Evolutionary conservation across 1,139 yeast genomes (phyloP), one percentile per base, ranked within the genome.

Genomic region (Dujonia santamariae): DNA sequence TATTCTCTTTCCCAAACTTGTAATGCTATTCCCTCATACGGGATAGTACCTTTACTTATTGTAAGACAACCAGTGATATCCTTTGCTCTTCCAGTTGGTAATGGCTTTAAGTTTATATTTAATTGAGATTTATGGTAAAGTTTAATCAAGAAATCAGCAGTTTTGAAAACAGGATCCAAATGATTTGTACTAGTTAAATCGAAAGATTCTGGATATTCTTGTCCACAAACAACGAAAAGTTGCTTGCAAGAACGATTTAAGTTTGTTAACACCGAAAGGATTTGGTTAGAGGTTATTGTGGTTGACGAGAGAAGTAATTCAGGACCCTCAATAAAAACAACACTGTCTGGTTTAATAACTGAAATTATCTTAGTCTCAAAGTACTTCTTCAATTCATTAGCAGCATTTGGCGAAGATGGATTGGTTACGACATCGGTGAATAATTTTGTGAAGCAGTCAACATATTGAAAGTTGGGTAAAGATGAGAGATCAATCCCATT

Each of bases 21-120:
- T 7, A 57, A 37, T 5, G 27, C 30, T 2, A 49, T 28, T 17
- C 46, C 48, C 19, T 41, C 42, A 26, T 52, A 41, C 27, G 72
- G 59, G 37, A 61, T 15, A 32, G 70, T 42, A 1, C 95, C 95
- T 36, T 61, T 63, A 0, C 78, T 58, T 0, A 86, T 66, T 0
- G 75, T 65, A 32, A 86, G 47, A 4, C 79, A 71, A 1, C 96
- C 96, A 0, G 95, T 82, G 2, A 86, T 76, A 53, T 86, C 96
- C 32, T 74, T 76, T 0, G 96, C 95, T 48, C 88, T 67, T 0
- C 96, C 96, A 0, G 96, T 86, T 4, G 75, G 67, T 41, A 86
- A 59, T 1, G 95, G 88, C 42, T 75, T 72, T 29, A 85, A 53
- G 19, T 72, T 65, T 9, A 85, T 48, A 28, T 75, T 67, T 26